A percentile compares a stretch with the other conserved stretches of the same genome.
Conservation (phyloP, 495 filamentous ascomycete species). For the Penicillium waksmanii region DNA sequence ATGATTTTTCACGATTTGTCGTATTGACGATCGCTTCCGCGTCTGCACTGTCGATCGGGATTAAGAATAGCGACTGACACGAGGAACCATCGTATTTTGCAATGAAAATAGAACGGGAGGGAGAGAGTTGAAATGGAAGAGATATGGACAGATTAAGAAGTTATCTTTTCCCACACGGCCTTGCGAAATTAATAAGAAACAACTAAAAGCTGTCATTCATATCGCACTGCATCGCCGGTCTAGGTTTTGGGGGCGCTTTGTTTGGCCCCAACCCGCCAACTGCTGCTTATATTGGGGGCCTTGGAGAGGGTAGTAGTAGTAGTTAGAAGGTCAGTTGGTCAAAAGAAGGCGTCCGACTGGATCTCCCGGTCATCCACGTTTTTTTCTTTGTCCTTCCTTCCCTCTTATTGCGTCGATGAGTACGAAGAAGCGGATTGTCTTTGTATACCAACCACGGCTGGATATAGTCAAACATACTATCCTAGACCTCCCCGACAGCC, state of each 20-base stretch:
- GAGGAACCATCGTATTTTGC: background rate
- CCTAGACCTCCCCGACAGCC: conserved; percentile 1
- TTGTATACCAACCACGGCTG: background rate
- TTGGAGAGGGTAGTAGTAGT: background rate
- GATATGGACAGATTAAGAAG: too few species aligned
- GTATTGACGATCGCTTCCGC: background rate
- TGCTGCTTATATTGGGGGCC: conserved; percentile 1
- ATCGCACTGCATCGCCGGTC: background rate
- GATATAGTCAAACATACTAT: background rate
- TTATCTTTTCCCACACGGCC: background rate
- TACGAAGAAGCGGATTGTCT: conserved; percentile 2
- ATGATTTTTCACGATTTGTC: background rate
- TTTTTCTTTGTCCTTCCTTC: background rate
- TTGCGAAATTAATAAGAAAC: background rate
- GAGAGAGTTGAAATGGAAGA: too few species aligned
- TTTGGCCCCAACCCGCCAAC: background rate
- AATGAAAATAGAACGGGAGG: background rate
- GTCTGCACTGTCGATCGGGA: conserved; percentile 2
- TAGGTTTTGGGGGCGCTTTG: background rate
- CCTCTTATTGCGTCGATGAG: background rate
- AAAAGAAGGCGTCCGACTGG: background rate
- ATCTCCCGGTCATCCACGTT: background rate
- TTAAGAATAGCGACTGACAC: background rate
- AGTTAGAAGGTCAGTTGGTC: background rate
- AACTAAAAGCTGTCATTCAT: background rate